These are phyloP conservation scores for Boletus smithii DNA, from an alignment of 1,284 basidiomycete genomes.

Conservation along the genomic window DNA sequence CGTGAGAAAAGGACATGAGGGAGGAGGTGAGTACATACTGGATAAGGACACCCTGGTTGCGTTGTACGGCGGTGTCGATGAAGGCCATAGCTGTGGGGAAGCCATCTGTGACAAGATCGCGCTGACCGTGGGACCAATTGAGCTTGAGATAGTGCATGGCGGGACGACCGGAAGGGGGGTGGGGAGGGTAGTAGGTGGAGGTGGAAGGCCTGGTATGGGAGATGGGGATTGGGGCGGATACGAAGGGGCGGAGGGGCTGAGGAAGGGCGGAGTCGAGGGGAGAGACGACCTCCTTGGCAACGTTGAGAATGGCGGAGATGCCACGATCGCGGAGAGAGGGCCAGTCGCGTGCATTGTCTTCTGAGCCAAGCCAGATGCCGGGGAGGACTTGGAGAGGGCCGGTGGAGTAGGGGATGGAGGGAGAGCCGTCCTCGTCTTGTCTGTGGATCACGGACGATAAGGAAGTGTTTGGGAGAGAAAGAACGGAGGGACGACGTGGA, in stretches of 20 bases:
- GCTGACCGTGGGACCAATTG: constrained; percentile 91
- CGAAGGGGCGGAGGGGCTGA: constrained; percentile 53
- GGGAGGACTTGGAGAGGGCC: constrained; percentile 90
- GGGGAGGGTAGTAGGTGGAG: constrained; percentile 60
- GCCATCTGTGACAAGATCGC: constrained; percentile 75
- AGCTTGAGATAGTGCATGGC: constrained; percentile 89
- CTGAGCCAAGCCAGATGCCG: constrained; percentile 88
- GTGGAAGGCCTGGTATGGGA: constrained; percentile 34
- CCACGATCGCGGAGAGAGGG: constrained; percentile 64
- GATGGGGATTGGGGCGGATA: constrained; percentile 66
- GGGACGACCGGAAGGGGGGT: constrained; percentile 64
- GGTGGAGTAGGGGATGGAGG: constrained; percentile 70
- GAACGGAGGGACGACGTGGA: constrained; percentile 57
- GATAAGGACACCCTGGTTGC: constrained; percentile 78
- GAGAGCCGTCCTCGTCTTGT: constrained; percentile 62
- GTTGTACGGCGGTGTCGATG: constrained; percentile 71
- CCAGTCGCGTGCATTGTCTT: constrained; percentile 88
- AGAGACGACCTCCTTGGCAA: constrained; percentile 88
- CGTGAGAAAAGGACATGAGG: constrained; percentile 14
- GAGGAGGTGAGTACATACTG: constrained; percentile 58
- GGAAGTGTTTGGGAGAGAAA: constrained; percentile 57
- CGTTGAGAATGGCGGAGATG: constrained; percentile 86
- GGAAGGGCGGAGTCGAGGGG: constrained; percentile 58
- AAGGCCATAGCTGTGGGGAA: constrained; percentile 81
- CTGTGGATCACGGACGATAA: constrained; percentile 52